Conservation (phyloP, 2,329 filamentous ascomycete species). For the Trichoderma arundinaceum region DNA sequence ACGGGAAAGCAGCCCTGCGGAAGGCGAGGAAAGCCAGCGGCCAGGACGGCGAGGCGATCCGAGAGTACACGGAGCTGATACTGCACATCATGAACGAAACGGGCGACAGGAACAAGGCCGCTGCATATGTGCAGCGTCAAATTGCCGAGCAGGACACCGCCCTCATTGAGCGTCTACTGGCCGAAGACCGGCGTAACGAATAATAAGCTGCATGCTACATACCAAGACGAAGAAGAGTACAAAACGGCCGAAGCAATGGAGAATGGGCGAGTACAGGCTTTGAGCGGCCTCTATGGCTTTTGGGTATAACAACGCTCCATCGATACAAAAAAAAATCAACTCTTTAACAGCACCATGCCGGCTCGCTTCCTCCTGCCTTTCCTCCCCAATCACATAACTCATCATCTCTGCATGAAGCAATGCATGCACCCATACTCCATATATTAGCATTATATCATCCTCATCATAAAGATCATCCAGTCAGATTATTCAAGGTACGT, state of each 20-base stretch:
- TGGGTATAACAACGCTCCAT: conserved; percentile 23
- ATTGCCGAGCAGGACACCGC: conserved; percentile 54
- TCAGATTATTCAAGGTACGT: conserved; percentile 24
- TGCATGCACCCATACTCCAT: background rate
- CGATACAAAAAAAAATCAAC: background rate
- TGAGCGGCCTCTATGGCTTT: background rate
- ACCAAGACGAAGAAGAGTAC: background rate
- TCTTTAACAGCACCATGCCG: background rate
- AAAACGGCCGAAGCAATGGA: background rate
- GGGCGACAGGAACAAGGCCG: conserved; percentile 40
- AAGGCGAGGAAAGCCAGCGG: conserved; percentile 55
- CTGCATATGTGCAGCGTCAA: conserved; percentile 51
- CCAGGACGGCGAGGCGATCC: conserved; percentile 63
- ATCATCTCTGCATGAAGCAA: background rate
- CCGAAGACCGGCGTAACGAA: conserved; percentile 49
- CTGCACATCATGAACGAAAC: conserved; percentile 53
- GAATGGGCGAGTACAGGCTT: background rate
- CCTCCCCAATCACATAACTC: background rate
- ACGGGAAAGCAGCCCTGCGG: conserved; percentile 60
- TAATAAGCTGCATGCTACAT: conserved; percentile 14
- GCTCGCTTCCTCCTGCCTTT: background rate
- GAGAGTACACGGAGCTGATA: conserved; percentile 66
- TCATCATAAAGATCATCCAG: conserved; percentile 16
- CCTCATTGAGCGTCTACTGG: conserved; percentile 56
- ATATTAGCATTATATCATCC: conserved; percentile 24